Evolutionary conservation across 2,329 filamentous ascomycete genomes (phyloP), one percentile per base, ranked within the genome.

Genomic region (Fusarium tanahbumbuense): DNA sequence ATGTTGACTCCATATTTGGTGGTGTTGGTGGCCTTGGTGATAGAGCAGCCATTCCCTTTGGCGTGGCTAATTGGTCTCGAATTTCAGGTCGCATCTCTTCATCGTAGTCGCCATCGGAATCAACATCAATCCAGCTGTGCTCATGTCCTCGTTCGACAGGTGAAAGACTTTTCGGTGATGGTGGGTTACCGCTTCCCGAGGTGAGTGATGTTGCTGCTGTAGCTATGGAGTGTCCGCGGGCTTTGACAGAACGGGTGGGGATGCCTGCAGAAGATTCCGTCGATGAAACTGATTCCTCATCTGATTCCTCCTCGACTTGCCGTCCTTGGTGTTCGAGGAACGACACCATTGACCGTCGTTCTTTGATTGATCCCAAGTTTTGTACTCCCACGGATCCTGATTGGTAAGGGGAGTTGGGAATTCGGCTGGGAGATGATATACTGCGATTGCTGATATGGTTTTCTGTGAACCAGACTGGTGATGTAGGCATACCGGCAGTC

Each of bases 401-500:
- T n/a, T 74, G 75, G 30, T 77, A 78, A 8, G 77, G 74, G 2
- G 75, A 75, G 27, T 72, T 71, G 8, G 64, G 59, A 6, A 72
- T 59, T 30, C 76, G 73, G 11, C 65, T 62, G 4, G 71, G 60
- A 30, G 67, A 63, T 28, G 69, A 52, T 48, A 64, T 55, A 6
- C 56, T 68, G 27, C 70, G 64, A 37, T 47, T 56, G 30, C 60
- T 65, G 22, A 50, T 47, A 16, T 68, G 63, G 34, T 68, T 67
- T 54, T 78, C 77, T 8, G 77, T 74, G 18, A 73, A 74, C 8
- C 79, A 78, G 18, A 84, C 73, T 5, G 76, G 74, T 37, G 76
- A 76, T 13, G 77, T 76, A 1, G 87, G 86, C 11, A 79, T 73
- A 11, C 86, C 86, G 23, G 86, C 83, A 8, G 86, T 86, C 82